phyloP scores from a whole-genome alignment of 345 rosid species.

The Adansonia digitata region DNA sequence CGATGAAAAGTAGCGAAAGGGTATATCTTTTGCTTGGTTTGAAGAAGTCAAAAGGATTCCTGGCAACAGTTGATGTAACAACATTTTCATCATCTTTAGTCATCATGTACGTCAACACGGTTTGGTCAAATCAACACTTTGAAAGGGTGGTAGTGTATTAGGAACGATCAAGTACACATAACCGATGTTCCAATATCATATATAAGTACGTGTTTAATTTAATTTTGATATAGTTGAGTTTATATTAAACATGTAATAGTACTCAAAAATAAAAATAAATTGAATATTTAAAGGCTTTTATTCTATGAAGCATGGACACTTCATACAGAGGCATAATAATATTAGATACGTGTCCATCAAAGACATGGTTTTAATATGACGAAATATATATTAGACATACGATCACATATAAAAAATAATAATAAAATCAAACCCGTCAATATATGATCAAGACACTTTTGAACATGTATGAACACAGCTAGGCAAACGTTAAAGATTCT shows the following conservation, averaged over 20 bases:
- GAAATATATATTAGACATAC: not conserved
- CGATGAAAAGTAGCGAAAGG: not conserved
- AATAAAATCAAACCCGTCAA: not conserved
- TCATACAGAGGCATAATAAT: not conserved
- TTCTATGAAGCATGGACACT: not conserved
- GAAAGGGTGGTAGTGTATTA: not conserved
- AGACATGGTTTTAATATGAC: not conserved
- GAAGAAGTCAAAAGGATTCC: not conserved
- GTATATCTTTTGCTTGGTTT: not conserved
- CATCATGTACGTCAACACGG: conserved; percentile 21
- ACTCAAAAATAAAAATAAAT: not conserved
- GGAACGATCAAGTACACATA: not conserved
- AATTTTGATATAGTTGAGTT: not conserved
- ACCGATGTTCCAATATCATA: no score
- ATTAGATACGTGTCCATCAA: not conserved
- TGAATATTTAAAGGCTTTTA: not conserved
- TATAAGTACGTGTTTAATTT: no score
- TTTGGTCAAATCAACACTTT: no score
- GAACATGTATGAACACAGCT: not conserved
- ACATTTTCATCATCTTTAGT: not conserved
- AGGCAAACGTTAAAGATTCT: not conserved
- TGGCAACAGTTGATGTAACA: conserved; percentile 13
- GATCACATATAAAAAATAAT: not conserved
- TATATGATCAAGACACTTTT: not conserved
- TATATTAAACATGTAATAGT: not conserved